Evolutionary conservation across 2,329 filamentous ascomycete genomes (phyloP), one percentile per base, ranked within the genome.

Genomic region (Gremmenia infestans): DNA sequence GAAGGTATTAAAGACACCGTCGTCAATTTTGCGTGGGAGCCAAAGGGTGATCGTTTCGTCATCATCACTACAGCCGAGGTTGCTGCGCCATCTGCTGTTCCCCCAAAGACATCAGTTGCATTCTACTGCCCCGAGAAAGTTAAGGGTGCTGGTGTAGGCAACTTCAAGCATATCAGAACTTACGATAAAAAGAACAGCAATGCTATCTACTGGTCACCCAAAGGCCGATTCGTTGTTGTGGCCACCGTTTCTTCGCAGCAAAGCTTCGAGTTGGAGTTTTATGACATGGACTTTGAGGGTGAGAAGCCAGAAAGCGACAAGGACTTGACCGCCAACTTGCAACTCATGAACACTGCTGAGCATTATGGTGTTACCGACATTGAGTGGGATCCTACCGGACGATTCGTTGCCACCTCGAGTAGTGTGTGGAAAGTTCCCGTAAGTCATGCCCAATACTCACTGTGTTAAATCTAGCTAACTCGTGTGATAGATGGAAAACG

Each of bases 181-280:
- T 80, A 96, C 54, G 94, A 99, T 68, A 97, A 97, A 85, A 97
- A 97, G 85, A 97, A 95, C 77, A 96, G 89, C 82, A 99, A 99
- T 71, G 92, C 90, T 63, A 99, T 99, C 70, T 97, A 97, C 84
- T 99, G 94, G 94, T 96, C 91, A 19, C 94, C 94, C 23, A 90
- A 87, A 73, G 94, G 94, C 53, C 87, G 94, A 49, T 99, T 99
- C 69, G 93, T 97, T 39, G 87, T 97, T 48, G 85, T 99, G 54
- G 94, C 91, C 53, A 95, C 94, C 11, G 90, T 99, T 52, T 85
- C 89, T 74, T 97, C 92, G 68, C 87, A 91, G 71, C 90, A 96
- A 74, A 93, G 87, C 75, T 96, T 91, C 62, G 94, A 99, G 62
- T 85, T 99, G 58, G 94, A 99, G 71, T 99, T 99, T 78, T 97